Percentiles rank a stretch among this genome's conserved stretches.
These are phyloP conservation scores for Colletotrichum gloeosporioides DNA, from an alignment of 2,329 filamentous ascomycete genomes.

Conservation along the genomic window DNA sequence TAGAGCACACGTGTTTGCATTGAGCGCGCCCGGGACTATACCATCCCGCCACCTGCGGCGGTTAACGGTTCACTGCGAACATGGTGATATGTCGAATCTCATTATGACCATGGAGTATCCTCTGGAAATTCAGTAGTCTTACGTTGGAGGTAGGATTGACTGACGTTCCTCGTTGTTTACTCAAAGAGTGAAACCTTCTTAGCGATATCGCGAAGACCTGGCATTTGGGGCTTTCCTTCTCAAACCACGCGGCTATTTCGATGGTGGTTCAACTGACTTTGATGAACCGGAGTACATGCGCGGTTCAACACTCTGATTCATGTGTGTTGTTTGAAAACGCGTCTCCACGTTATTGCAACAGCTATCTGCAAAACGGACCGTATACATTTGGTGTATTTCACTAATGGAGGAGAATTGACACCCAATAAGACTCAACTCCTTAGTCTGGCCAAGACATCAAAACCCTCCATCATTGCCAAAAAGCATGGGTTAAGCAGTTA, in stretches of 20 bases:
- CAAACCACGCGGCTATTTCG: accelerated
- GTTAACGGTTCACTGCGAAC: not conserved
- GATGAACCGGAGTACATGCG: accelerated
- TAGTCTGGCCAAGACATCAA: accelerated
- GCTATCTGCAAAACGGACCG: too few species aligned
- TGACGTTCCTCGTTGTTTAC: too few species aligned
- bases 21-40: accelerated
- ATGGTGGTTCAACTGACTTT: not conserved
- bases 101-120: not conserved
- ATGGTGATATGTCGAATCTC: not conserved
- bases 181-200: too few species aligned
- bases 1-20: not conserved
- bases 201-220: not conserved
- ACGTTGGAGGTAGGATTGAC: accelerated
- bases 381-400: too few species aligned
- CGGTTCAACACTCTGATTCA: accelerated
- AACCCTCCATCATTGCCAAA: accelerated
- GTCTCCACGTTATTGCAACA: too few species aligned
- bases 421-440: accelerated
- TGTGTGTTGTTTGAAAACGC: not conserved
- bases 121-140: too few species aligned
- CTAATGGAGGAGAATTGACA: not conserved
- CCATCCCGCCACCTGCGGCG: not conserved
- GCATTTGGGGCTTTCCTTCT: not conserved
- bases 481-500: not conserved